Evolutionary conservation across 345 rosid genomes (phyloP).

Genomic region (Schrenkiella parvula): DNA sequence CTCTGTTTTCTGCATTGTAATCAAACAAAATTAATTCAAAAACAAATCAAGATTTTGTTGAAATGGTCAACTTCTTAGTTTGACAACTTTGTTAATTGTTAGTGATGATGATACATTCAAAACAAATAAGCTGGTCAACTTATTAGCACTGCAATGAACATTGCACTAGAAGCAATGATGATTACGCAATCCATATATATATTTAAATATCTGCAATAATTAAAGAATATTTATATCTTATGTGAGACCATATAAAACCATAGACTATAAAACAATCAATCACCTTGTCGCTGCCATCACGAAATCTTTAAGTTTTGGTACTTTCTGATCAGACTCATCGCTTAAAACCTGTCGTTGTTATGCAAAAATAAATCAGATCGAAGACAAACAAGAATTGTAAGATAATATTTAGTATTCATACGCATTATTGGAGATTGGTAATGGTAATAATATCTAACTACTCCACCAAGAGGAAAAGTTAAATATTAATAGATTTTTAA

Average conservation of each 20-base stretch:
- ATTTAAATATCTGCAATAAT: no score
- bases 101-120: background rate
- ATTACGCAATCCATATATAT: background rate
- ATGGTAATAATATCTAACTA: background rate
- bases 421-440: background rate
- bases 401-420: background rate
- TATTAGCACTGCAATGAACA: background rate
- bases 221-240: no score
- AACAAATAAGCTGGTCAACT: background rate
- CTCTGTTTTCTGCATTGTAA: conserved; percentile 55
- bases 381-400: background rate
- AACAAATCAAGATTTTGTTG: background rate
- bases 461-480: background rate
- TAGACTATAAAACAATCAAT: background rate
- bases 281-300: conserved; percentile 94
- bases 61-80: conserved; percentile 1
- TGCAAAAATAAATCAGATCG: background rate
- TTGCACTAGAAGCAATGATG: background rate
- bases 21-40: background rate
- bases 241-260: background rate
- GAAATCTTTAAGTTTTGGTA: conserved; percentile 57
- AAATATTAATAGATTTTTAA: background rate
- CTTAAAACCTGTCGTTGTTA: conserved; percentile 46
- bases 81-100: background rate
- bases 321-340: conserved; percentile 46